These are phyloP conservation scores for Carallia pectinifolia DNA, from an alignment of 345 rosid genomes.

Conservation along the genomic window DNA sequence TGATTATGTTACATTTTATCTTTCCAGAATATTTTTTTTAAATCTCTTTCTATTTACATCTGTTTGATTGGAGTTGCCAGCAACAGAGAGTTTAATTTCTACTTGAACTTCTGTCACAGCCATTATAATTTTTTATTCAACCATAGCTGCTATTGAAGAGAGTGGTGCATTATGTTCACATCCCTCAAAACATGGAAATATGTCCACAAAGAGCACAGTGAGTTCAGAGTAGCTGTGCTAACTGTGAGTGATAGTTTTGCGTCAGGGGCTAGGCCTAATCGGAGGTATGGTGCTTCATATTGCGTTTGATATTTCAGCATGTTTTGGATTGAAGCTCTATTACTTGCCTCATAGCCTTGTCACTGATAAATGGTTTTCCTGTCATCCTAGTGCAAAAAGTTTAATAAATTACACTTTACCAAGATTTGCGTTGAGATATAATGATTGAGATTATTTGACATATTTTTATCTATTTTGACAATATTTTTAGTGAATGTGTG, in stretches of 20 bases:
- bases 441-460: neutral
- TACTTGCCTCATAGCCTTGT: neutral
- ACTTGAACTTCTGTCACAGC: conserved; percentile 80
- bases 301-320: neutral
- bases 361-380: neutral
- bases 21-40: too few relatives aligned
- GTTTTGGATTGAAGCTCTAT: neutral
- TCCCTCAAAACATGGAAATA: conserved; percentile 32
- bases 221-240: conserved; percentile 66
- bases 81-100: conserved; percentile 46
- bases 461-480: neutral
- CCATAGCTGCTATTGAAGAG: conserved; percentile 24
- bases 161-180: conserved; percentile 26
- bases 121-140: conserved; percentile 57
- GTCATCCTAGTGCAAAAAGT: neutral
- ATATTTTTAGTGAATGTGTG: neutral
- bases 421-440: neutral
- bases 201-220: conserved; percentile 27
- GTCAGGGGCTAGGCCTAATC: conserved; percentile 81
- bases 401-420: neutral
- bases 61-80: conserved; percentile 84
- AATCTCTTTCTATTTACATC: neutral
- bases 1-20: too few relatives aligned
- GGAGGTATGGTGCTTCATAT: conserved; percentile 52
- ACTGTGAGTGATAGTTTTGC: conserved; percentile 95